These are phyloP conservation scores for Pseudomonodictys pantanalensis DNA, from an alignment of 495 filamentous ascomycete species.

Conservation along the genomic window DNA sequence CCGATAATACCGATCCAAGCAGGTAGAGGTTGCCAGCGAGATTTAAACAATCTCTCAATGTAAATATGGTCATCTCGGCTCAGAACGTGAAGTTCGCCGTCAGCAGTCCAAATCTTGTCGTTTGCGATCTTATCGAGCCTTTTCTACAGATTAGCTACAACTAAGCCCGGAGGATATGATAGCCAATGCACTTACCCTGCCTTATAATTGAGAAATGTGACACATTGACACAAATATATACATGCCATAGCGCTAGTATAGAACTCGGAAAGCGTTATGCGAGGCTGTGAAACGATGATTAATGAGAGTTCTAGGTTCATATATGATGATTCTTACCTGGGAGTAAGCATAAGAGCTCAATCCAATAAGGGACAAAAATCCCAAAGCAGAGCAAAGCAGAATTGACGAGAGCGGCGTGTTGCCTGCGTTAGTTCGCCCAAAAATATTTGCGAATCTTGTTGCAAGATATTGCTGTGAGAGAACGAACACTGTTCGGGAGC, in stretches of 20 bases:
- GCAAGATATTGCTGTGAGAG: background rate
- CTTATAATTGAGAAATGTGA: background rate
- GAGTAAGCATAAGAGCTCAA: background rate
- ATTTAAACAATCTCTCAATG: background rate
- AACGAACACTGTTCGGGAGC: background rate
- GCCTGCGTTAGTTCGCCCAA: background rate
- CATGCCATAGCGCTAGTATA: background rate
- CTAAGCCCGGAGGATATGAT: background rate
- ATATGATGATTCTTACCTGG: background rate
- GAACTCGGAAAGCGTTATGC: background rate
- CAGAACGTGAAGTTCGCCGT: background rate
- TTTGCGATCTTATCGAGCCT: background rate
- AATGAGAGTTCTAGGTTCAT: background rate
- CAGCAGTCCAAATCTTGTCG: background rate
- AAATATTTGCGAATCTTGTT: background rate
- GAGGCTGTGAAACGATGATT: background rate
- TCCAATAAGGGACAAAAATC: background rate
- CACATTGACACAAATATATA: background rate
- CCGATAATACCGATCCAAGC: background rate
- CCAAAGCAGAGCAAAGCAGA: background rate
- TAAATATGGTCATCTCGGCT: background rate
- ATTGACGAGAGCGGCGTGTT: background rate
- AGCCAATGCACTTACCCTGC: background rate
- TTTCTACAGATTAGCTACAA: background rate
- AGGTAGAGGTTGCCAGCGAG: background rate